These are phyloP conservation scores for Vigna trinervia DNA, from an alignment of 306 rosid genomes.

Conservation along the genomic window DNA sequence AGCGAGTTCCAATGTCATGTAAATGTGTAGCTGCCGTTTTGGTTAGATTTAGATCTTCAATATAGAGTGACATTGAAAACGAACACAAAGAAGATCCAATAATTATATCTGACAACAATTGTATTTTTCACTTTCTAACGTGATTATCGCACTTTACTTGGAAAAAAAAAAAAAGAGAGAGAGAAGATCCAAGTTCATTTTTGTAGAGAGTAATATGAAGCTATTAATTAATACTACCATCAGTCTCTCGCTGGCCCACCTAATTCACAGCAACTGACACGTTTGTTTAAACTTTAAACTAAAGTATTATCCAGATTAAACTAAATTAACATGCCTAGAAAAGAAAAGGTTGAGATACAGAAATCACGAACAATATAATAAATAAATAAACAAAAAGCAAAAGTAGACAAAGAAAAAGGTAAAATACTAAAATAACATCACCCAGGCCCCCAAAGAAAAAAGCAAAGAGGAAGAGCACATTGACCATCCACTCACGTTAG, in stretches of 20 bases:
- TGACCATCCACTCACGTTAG: constrained; percentile 45
- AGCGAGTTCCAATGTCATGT: constrained; percentile 18
- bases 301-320: constrained; percentile 32
- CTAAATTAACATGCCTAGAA: constrained; percentile 15
- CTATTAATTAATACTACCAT: not conserved
- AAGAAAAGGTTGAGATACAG: constrained; percentile 41
- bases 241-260: constrained; percentile 15
- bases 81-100: not conserved
- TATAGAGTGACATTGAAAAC: not conserved
- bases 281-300: constrained; percentile 25
- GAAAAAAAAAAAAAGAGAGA: too few species aligned
- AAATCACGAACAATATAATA: constrained; percentile 36
- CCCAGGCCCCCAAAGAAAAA: constrained; percentile 16
- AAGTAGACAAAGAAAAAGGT: constrained; percentile 51
- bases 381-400: constrained; percentile 47
- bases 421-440: not conserved
- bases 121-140: constrained; percentile 2
- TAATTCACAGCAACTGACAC: constrained; percentile 12
- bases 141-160: not conserved
- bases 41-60: constrained; percentile 4
- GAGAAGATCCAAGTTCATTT: not conserved
- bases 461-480: constrained; percentile 38
- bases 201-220: not conserved
- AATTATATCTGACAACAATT: not conserved
- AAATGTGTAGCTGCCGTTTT: not conserved